These are phyloP conservation scores for Aquanectria penicillioides DNA, from an alignment of 2,329 filamentous ascomycete species.

Conservation along the genomic window DNA sequence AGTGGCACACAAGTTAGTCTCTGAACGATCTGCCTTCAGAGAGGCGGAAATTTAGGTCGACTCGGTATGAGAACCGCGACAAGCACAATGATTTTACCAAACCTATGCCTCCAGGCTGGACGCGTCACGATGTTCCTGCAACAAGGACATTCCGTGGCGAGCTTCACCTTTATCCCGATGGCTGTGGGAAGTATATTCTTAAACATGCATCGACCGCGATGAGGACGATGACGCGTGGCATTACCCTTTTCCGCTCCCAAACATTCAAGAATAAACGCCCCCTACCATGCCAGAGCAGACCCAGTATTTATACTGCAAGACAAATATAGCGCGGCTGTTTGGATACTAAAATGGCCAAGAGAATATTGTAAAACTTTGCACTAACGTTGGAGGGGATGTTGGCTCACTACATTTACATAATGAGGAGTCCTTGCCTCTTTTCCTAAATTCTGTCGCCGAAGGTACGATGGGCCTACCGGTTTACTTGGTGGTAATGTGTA, in stretches of 20 bases:
- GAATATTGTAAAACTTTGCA: not conserved
- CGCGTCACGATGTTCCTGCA: not conserved
- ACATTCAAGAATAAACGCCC: conserved; percentile 5
- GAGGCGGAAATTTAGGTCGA: conserved; percentile 4
- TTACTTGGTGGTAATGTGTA: conserved; percentile 9
- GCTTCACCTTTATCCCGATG: not conserved
- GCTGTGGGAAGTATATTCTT: conserved; percentile 10
- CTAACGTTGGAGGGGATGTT: not conserved
- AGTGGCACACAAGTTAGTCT: conserved; percentile 5
- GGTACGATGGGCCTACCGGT: not conserved
- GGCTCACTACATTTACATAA: not conserved
- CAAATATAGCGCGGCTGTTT: not conserved
- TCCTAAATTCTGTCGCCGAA: not conserved
- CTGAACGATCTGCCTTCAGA: not conserved
- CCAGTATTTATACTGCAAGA: conserved; percentile 17
- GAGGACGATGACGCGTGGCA: not conserved
- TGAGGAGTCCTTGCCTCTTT: not conserved
- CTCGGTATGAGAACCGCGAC: conserved; percentile 15
- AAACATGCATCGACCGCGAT: not conserved
- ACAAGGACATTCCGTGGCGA: not conserved
- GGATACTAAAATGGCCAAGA: not conserved
- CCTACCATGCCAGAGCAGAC: conserved; percentile 26
- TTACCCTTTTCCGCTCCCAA: conserved; percentile 11
- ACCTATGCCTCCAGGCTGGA: conserved; percentile 8
- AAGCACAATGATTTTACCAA: conserved; percentile 8